Percentiles rank a stretch among this genome's conserved stretches.
These are phyloP conservation scores for Calonectria pseudoreteaudii DNA, from an alignment of 2,329 filamentous ascomycete species.

Conservation along the genomic window DNA sequence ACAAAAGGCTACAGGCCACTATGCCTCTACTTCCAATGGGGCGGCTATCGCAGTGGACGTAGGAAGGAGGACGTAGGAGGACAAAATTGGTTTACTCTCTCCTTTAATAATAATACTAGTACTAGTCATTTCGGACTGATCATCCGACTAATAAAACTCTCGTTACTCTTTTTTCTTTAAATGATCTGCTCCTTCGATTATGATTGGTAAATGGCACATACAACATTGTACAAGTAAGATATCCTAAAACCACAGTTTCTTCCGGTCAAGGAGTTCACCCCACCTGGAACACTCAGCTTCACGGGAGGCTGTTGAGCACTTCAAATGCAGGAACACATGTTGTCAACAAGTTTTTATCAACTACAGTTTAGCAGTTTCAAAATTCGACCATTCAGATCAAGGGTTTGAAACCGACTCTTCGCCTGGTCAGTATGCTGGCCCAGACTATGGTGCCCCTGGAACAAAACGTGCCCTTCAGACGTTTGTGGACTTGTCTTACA, in stretches of 20 bases:
- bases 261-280: no score
- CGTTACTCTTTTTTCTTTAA: not conserved
- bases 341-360: no score
- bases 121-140: slow-evolving; percentile 13
- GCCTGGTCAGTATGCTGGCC: not conserved
- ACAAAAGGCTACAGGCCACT: not conserved
- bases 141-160: slow-evolving; percentile 13
- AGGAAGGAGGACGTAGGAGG: not conserved
- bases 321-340: no score
- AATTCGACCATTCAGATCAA: no score
- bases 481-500: not conserved
- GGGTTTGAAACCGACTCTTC: not conserved
- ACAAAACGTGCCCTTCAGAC: not conserved
- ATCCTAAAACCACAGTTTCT: accelerated
- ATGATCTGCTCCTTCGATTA: not conserved
- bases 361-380: not conserved
- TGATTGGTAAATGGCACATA: not conserved
- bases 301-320: no score
- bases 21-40: not conserved
- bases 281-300: not conserved
- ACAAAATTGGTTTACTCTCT: not conserved
- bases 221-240: not conserved
- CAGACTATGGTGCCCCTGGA: not conserved
- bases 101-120: slow-evolving; percentile 10
- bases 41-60: no score